These are phyloP conservation scores for Isoetes engelmannii DNA, from an alignment of 83 land plant genomes.

Conservation along the genomic window DNA sequence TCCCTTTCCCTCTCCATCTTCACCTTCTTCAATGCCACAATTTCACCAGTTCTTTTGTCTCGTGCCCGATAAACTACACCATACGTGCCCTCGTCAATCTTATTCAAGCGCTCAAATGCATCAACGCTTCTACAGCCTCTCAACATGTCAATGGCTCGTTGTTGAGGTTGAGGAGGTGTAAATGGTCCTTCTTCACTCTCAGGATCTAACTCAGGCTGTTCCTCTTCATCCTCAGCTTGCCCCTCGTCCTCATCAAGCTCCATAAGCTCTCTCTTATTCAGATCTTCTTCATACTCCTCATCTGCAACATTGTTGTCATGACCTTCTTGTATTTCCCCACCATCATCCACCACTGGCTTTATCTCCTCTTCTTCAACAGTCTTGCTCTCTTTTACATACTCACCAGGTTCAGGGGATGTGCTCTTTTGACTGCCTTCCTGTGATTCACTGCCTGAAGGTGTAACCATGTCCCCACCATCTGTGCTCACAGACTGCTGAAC, in stretches of 20 bases:
- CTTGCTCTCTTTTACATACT: no score
- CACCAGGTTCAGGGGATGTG: no score
- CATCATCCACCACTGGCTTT: no score
- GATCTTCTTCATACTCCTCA: conserved; percentile 30
- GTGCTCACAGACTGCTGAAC: no score
- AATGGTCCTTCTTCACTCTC: conserved; percentile 8
- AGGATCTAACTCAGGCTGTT: conserved; percentile 26
- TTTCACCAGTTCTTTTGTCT: conserved; percentile 80
- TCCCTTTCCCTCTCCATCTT: conserved; percentile 77
- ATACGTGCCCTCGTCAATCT: conserved; percentile 89
- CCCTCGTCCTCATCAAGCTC: conserved; percentile 29
- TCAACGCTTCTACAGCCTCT: conserved; percentile 79
- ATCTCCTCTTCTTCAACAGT: no score
- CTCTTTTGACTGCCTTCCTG: no score
- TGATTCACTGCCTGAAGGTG: no score
- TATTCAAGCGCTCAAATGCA: conserved; percentile 83
- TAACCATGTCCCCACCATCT: no score
- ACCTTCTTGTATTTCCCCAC: no score
- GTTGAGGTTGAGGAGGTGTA: conserved; percentile 3
- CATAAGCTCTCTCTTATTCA: conserved; percentile 33
- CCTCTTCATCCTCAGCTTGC: conserved; percentile 17
- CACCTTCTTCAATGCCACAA: conserved; percentile 90
- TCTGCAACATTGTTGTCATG: no score
- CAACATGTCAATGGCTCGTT: conserved; percentile 54
- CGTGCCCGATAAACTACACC: conserved; percentile 84